These are phyloP conservation scores for Friedmanniomyces endolithicus DNA, from an alignment of 495 filamentous ascomycete species.

Conservation along the genomic window DNA sequence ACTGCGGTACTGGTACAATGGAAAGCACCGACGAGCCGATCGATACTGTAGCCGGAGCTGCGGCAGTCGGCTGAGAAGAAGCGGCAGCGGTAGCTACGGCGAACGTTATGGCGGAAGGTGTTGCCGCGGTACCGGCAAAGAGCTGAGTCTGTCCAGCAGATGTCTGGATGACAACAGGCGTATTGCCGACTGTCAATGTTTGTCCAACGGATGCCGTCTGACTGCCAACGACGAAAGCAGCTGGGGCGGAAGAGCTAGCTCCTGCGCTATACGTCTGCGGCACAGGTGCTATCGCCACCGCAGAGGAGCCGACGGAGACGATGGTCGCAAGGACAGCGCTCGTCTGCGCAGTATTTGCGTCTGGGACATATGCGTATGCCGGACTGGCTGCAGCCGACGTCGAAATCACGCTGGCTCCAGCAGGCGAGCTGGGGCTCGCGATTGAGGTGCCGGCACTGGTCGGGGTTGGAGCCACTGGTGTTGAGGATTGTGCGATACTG, in stretches of 20 bases:
- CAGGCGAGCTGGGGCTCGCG: not conserved
- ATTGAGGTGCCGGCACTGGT: not conserved
- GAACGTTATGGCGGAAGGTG: not conserved
- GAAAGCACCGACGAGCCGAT: not conserved
- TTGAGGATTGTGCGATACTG: not conserved
- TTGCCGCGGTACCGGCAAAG: not conserved
- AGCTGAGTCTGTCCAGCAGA: not conserved
- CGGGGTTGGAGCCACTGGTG: not conserved
- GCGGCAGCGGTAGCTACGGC: not conserved
- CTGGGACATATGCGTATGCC: not conserved
- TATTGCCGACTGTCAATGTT: conserved; percentile 5
- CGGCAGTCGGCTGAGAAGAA: not conserved
- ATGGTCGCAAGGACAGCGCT: not conserved
- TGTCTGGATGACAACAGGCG: conserved; percentile 5
- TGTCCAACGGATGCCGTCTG: conserved; percentile 5
- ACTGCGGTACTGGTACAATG: not conserved
- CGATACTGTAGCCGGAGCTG: not conserved
- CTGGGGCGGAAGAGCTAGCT: not conserved
- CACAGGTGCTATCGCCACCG: not conserved
- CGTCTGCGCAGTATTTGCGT: not conserved
- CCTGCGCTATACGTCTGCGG: not conserved
- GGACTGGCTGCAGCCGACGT: not conserved
- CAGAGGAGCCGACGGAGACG: not conserved
- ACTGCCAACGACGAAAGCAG: conserved; percentile 1
- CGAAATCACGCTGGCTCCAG: not conserved